These are phyloP conservation scores for Linnemannia elongata DNA, from an alignment of 192 early-diverging fungal species.

Conservation along the genomic window DNA sequence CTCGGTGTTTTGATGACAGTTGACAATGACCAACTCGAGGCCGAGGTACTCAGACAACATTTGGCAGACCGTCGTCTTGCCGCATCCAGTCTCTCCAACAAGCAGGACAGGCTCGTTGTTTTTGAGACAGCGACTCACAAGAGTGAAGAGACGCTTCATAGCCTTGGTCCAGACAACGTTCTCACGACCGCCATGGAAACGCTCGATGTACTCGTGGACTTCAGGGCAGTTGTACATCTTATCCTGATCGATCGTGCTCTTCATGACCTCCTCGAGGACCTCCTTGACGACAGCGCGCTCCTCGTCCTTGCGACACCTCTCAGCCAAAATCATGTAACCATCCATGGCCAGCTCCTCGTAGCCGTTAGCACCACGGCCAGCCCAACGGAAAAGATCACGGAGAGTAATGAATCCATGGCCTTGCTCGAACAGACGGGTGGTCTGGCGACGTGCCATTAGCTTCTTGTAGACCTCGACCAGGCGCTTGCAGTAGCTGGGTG, in stretches of 20 bases:
- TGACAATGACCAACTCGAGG: slow-evolving; percentile 86
- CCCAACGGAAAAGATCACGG: slow-evolving; percentile 98
- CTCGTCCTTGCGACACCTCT: slow-evolving; percentile 85
- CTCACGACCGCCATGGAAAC: slow-evolving; percentile 51
- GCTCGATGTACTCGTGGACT: slow-evolving; percentile 66
- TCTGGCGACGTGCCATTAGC: slow-evolving; percentile 80
- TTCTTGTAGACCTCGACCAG: slow-evolving; percentile 89
- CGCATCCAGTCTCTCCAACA: slow-evolving; percentile 98
- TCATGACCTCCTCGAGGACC: slow-evolving; percentile 88
- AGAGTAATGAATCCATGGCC: slow-evolving; percentile 95
- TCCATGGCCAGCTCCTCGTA: slow-evolving; percentile 93
- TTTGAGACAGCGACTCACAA: slow-evolving; percentile 84
- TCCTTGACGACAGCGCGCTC: slow-evolving; percentile 86
- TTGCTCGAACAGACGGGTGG: slow-evolving; percentile 94
- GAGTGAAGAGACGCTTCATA: slow-evolving; percentile 90
- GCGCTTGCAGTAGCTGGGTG: slow-evolving; percentile 88
- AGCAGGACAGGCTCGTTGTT: slow-evolving; percentile 93
- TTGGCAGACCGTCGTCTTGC: slow-evolving; percentile 98
- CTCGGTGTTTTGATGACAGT: slow-evolving; percentile 97
- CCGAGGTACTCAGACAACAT: slow-evolving; percentile 80
- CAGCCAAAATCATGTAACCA: slow-evolving; percentile 95
- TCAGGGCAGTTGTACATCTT: slow-evolving; percentile 71
- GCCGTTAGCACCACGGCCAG: slow-evolving; percentile 80
- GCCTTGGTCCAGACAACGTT: slow-evolving; percentile 94
- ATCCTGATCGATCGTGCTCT: slow-evolving; percentile 71